Evolutionary conservation across 345 rosid species (phyloP), one percentile per base, ranked within the genome.

Genomic region (Rhodomyrtus tomentosa): DNA sequence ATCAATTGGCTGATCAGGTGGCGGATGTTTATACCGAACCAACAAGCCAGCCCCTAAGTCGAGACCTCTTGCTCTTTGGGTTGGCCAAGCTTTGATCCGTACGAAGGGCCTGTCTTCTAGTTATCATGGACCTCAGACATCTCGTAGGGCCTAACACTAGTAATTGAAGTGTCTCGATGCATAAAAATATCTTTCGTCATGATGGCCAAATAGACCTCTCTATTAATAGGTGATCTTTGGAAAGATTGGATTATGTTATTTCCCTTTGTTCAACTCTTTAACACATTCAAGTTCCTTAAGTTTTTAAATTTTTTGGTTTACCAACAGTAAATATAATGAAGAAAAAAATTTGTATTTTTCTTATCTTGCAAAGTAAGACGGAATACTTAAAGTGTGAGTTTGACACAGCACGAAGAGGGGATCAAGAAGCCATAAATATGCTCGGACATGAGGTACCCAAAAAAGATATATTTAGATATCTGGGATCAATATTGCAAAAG

Each of bases 31-130:
- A 18, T 21, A 68, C 45, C 1, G 45, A 68, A 24, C 24, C 13
- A 0, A 0, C 0, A 3, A 8, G 13, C 42, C 3, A 0, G 13
- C 11, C 74, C 76, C 76, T 8, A 5, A 32, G 73, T 36, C 0
- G 24, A 32, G 42, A 18, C 45, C 0, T 59, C 29, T 15, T 0
- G 10, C 73, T 29, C 12, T 16, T 16, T 32, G 24, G 6, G 76
- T 24, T 18, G 42, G 76, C 76, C 40, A 38, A 32, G 13, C 76
- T 18, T 16, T 68, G 76, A 16, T 18, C 13, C 0, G 1, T 59
- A 59, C 0, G 2, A 59, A 15, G 73, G 10, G 2, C 29, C 40
- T 6, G 15, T 29, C 73, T 59, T 59, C 73, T 29, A 27, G 10
- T 59, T 27, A 1, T 59, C 32, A 59, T 58, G 72, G 72, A 58